phyloP scores from a whole-genome alignment of 163 green algal genomes.

The Chlamydomonas reinhardtii region DNA sequence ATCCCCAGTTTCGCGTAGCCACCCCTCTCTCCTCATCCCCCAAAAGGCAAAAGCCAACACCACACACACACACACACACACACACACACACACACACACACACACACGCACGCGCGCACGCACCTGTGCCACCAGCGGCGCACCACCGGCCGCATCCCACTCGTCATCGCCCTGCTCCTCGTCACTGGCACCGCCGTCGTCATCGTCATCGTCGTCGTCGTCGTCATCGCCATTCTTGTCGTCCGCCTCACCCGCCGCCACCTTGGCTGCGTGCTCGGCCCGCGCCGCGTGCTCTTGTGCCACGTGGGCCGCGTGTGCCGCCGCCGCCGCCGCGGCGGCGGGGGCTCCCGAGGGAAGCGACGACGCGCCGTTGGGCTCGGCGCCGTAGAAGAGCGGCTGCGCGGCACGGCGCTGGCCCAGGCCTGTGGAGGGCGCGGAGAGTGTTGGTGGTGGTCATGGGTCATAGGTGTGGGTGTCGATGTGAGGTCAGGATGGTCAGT shows the following conservation, averaged over 20 bases:
- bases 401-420: background rate
- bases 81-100: too few relatives aligned
- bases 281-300: background rate
- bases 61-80: too few relatives aligned
- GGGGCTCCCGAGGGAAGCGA: background rate
- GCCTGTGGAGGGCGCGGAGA: too few relatives aligned
- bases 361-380: background rate
- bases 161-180: background rate
- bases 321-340: background rate
- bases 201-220: background rate
- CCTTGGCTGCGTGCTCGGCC: background rate
- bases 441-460: too few relatives aligned
- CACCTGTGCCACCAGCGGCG: slow-evolving; percentile 54
- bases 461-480: too few relatives aligned
- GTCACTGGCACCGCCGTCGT: background rate
- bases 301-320: background rate
- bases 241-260: background rate
- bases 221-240: background rate
- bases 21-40: too few relatives aligned
- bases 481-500: too few relatives aligned
- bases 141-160: slow-evolving; percentile 23
- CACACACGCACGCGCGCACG: too few relatives aligned
- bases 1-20: too few relatives aligned
- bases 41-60: too few relatives aligned
- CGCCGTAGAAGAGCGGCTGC: slow-evolving; percentile 37